Conservation (phyloP, 2,329 filamentous ascomycete genomes). For the Keithomyces neogunnii region DNA sequence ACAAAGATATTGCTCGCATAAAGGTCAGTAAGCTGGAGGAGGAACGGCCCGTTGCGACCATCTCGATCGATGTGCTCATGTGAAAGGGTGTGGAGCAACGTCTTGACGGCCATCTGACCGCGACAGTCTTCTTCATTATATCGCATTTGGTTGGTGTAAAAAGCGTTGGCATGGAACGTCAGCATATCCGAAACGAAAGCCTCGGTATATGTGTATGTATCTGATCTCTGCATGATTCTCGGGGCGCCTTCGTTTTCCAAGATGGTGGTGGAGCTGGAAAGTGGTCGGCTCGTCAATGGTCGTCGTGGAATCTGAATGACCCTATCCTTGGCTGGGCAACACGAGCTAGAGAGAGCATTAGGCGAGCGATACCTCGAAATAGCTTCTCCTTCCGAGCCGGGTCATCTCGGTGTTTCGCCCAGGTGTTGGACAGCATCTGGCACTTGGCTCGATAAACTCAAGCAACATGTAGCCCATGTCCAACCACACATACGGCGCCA, state of each 20-base stretch:
- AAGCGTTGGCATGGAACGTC: conserved; percentile 15
- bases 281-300: conserved; percentile 22
- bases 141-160: conserved; percentile 16
- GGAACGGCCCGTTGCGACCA: conserved; percentile 16
- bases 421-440: conserved; percentile 20
- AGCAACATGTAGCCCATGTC: conserved; percentile 18
- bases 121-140: conserved; percentile 12
- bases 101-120: conserved; percentile 18
- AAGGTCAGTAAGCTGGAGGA: conserved; percentile 22
- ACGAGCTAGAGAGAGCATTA: conserved; percentile 19
- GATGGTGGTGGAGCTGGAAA: conserved; percentile 18
- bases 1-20: conserved; percentile 26
- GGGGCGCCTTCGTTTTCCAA: conserved; percentile 24
- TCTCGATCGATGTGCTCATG: conserved; percentile 15
- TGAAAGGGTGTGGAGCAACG: conserved; percentile 14
- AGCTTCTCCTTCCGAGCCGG: conserved; percentile 12
- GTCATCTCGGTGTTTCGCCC: conserved; percentile 9
- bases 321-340: conserved; percentile 20
- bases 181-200: conserved; percentile 16
- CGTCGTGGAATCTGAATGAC: conserved; percentile 19
- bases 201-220: conserved; percentile 22
- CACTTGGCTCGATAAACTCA: conserved; percentile 15
- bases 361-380: conserved; percentile 19
- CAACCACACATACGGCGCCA: not conserved
- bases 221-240: conserved; percentile 17